Evolutionary conservation across 2,329 filamentous ascomycete genomes (phyloP), one percentile per base, ranked within the genome.

Genomic region (Phaeosphaeria sp.): DNA sequence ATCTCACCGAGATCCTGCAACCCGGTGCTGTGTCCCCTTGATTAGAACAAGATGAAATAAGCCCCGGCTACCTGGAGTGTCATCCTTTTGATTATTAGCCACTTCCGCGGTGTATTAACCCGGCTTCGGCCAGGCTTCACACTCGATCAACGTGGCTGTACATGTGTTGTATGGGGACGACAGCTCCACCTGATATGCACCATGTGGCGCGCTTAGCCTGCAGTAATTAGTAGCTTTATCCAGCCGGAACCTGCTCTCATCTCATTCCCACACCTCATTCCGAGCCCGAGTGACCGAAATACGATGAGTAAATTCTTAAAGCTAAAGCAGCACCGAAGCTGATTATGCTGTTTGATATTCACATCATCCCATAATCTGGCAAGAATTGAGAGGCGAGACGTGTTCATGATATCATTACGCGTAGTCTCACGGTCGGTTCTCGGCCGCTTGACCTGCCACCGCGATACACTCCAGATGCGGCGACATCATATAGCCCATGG

Each of bases 361-460:
- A 7, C 41, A 43, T 3, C 13, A 43, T 43, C 15, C 6, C 41
- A 36, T 36, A 11, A 11, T 15, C 5, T 36, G 30, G 13, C 15
- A 9, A 43, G 20, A 18, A 7, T n/a, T 27, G 15, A n/a, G 3
- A 10, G 22, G 22, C 15, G 22, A 25, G 22, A 46, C 22, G 22
- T 46, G 21, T 17, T 46, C 22, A 22, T 33, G 48, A 42, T 33
- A 33, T 56, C 49, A 44, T 23, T 46, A 9, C 30, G 30, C 5
- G 6, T 3, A 36, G 5, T 36, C 30, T 36, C 30, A 46, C 50
- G 22, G 39, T 46, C 22, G 46, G 15, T 18, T 25, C n/a, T 55
- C 54, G 61, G 56, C 59, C 59, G 61, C 49, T 56, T 55, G 43
- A 64, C 61, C 54, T 64, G 56, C 60, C 56, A 62, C 23, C 10